phyloP scores from a whole-genome alignment of 176 grass and related monocot genomes.

The Oryza rufipogon region DNA sequence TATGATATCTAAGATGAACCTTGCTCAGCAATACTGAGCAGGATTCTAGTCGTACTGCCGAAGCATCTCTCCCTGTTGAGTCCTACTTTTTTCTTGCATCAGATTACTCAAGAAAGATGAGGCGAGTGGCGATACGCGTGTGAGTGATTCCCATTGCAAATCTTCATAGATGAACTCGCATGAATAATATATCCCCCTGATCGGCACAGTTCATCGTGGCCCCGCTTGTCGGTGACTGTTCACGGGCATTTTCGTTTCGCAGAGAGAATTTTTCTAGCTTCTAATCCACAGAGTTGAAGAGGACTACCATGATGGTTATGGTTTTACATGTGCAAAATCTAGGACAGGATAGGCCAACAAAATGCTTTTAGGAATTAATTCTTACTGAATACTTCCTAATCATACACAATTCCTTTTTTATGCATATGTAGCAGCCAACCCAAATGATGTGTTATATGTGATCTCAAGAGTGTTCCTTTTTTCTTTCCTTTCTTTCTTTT shows the following conservation, averaged over 20 bases:
- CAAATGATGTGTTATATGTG: constrained; percentile 4
- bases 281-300: neutral
- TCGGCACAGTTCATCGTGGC: neutral
- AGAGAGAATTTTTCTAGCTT: neutral
- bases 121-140: neutral
- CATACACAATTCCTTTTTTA: neutral
- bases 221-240: neutral
- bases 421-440: neutral
- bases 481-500: neutral
- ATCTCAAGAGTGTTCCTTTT: neutral
- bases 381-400: constrained; percentile 11
- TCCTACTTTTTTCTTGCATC: neutral
- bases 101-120: neutral
- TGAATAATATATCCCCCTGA: neutral
- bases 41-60: neutral
- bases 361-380: constrained; percentile 16
- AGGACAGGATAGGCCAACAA: constrained; percentile 7
- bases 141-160: neutral
- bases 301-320: neutral
- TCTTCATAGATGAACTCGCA: neutral
- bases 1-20: neutral
- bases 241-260: neutral
- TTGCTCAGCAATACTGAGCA: neutral
- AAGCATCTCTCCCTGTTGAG: constrained; percentile 5
- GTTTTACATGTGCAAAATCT: neutral